These are phyloP conservation scores for Salvia splendens DNA, from an alignment of 257 asterid genomes.

Conservation along the genomic window DNA sequence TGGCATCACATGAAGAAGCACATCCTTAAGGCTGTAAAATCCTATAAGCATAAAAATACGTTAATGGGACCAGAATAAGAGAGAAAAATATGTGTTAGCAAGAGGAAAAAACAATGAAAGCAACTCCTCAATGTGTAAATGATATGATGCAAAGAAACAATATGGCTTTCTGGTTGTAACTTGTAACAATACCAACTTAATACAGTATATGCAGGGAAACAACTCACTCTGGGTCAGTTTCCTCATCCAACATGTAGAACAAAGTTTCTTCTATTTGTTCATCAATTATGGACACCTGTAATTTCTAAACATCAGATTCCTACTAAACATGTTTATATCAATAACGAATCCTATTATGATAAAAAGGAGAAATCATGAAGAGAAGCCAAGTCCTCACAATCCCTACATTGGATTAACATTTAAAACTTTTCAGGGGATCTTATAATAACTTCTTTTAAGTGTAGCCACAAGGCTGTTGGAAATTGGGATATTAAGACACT, in stretches of 20 bases:
- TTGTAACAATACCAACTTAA: slow-evolving; percentile 17
- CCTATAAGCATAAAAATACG: neutral
- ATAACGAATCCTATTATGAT: slow-evolving; percentile 2
- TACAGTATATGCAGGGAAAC: slow-evolving; percentile 24
- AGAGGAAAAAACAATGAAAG: slow-evolving; percentile 3
- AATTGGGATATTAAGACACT: neutral
- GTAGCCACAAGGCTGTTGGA: slow-evolving; percentile 7
- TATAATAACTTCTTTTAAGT: neutral
- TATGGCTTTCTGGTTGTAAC: slow-evolving; percentile 21
- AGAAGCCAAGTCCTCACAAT: slow-evolving; percentile 17
- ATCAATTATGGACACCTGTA: slow-evolving; percentile 75
- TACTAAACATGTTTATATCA: slow-evolving; percentile 15
- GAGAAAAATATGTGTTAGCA: neutral
- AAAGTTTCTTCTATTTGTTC: slow-evolving; percentile 89
- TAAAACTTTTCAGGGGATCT: slow-evolving; percentile 19
- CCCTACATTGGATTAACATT: slow-evolving; percentile 27
- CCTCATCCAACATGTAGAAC: slow-evolving; percentile 98
- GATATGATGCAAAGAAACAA: slow-evolving; percentile 12
- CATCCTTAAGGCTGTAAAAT: slow-evolving; percentile 14
- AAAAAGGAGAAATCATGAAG: slow-evolving; percentile 17
- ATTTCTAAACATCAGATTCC: slow-evolving; percentile 28
- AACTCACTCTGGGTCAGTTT: slow-evolving; percentile 93
- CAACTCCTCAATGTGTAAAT: slow-evolving; percentile 1
- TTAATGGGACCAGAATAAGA: slow-evolving; percentile 2
- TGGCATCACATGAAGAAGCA: slow-evolving; percentile 21